Percentiles rank a stretch among this genome's conserved stretches.
These are phyloP conservation scores for Gossypium stocksii DNA, from an alignment of 345 rosid genomes.

Conservation along the genomic window DNA sequence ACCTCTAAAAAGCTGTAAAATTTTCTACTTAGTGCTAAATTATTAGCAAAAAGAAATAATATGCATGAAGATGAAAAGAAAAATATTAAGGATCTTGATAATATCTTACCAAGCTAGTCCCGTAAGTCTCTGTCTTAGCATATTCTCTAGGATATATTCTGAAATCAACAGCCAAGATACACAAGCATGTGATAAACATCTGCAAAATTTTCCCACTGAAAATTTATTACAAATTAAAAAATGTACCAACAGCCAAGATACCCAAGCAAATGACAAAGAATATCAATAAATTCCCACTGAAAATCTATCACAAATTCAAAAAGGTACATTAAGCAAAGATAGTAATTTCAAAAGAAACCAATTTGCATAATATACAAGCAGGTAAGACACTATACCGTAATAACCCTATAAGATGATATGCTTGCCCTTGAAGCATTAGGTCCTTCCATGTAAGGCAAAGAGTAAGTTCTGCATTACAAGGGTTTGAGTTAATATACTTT, in stretches of 20 bases:
- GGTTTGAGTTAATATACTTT: conserved; percentile 9
- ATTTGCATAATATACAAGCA: not conserved
- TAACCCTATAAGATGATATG: conserved; percentile 62
- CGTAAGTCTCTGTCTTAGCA: conserved; percentile 85
- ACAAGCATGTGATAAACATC: conserved; percentile 78
- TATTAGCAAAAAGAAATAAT: not conserved
- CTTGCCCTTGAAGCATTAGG: conserved; percentile 41
- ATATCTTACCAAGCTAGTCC: conserved; percentile 68
- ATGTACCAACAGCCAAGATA: conserved; percentile 65
- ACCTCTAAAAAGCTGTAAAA: not conserved
- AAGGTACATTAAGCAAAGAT: conserved; percentile 11
- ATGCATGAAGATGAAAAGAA: not conserved
- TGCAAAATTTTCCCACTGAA: conserved; percentile 28
- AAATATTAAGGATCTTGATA: not conserved
- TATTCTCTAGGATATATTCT: conserved; percentile 78
- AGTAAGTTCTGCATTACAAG: conserved; percentile 32
- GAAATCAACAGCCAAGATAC: conserved; percentile 92
- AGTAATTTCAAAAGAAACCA: not conserved
- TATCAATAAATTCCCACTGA: conserved; percentile 15
- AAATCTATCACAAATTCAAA: not conserved
- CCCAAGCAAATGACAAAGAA: conserved; percentile 50
- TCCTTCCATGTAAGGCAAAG: conserved; percentile 34
- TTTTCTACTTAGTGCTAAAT: not conserved
- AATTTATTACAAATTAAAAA: not conserved
- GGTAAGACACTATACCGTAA: conserved; percentile 40